Percentiles rank a stretch among this genome's conserved stretches.
These are phyloP conservation scores for Zymoseptoria tritici DNA, from an alignment of 2,329 filamentous ascomycete genomes.

Conservation along the genomic window DNA sequence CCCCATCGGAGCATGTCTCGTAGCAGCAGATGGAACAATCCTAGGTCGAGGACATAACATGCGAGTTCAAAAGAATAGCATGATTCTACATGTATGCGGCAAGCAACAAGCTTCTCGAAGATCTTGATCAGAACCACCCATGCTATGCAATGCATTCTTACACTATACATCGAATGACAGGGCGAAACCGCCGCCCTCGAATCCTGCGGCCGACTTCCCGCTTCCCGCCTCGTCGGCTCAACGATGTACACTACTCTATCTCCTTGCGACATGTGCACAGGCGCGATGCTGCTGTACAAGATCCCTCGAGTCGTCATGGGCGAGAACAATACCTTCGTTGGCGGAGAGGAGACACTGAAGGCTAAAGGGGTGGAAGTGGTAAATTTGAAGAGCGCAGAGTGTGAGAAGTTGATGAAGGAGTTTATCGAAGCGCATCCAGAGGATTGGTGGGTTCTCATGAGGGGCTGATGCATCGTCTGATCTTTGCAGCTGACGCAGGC, in stretches of 20 bases:
- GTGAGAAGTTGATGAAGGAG: conserved; percentile 59
- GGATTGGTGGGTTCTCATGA: conserved; percentile 44
- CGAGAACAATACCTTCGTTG: conserved; percentile 68
- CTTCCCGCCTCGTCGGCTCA: conserved; percentile 59
- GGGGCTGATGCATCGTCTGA: conserved; percentile 4
- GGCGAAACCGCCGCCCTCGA: conserved; percentile 71
- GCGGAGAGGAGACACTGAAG: conserved; percentile 63
- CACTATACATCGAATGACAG: too few species aligned
- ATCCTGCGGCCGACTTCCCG: conserved; percentile 64
- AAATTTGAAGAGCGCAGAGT: conserved; percentile 59
- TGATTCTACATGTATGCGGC: conserved; percentile 69
- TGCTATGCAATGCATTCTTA: too few species aligned
- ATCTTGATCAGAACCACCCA: too few species aligned
- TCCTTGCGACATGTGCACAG: conserved; percentile 76
- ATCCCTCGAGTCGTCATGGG: conserved; percentile 67
- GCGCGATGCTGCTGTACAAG: conserved; percentile 69
- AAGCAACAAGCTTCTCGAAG: too few species aligned
- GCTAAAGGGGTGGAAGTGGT: conserved; percentile 64
- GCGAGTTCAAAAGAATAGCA: conserved; percentile 62
- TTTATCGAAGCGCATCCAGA: conserved; percentile 67
- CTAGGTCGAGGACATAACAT: conserved; percentile 68
- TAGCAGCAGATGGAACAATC: conserved; percentile 62
- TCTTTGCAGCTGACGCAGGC: conserved; percentile 13
- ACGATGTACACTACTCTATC: conserved; percentile 82
- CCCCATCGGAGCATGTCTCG: conserved; percentile 52